Evolutionary conservation across 257 asterid species (phyloP).

Genomic region (Cynanchum wilfordii): DNA sequence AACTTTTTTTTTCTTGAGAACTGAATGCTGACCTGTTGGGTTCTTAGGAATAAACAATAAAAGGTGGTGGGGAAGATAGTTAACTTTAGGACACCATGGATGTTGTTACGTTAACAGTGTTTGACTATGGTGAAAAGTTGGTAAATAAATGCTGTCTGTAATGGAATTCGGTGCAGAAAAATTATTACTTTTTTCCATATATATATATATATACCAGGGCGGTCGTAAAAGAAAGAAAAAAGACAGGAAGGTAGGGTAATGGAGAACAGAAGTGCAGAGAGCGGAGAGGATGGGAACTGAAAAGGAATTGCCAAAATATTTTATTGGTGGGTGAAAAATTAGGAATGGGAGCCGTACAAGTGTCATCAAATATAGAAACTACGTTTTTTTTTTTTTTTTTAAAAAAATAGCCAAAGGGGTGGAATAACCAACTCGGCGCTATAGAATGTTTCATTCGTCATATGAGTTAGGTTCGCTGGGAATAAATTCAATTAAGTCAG

Average conservation of each 20-base stretch:
- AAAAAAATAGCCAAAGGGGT: too few relatives aligned
- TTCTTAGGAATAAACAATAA: neutral
- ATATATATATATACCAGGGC: too few relatives aligned
- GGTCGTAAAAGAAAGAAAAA: too few relatives aligned
- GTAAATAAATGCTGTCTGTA: neutral
- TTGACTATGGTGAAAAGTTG: neutral
- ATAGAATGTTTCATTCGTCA: too few relatives aligned
- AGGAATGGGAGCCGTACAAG: neutral
- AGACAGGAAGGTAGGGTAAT: neutral
- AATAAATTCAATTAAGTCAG: too few relatives aligned
- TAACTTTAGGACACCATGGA: neutral
- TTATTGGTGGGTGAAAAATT: neutral
- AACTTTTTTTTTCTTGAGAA: neutral
- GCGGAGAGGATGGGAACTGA: neutral
- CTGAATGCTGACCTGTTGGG: conserved; percentile 14
- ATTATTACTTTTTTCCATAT: neutral
- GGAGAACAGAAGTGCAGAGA: neutral
- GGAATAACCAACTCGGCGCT: too few relatives aligned
- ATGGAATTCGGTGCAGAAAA: neutral
- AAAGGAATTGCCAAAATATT: neutral
- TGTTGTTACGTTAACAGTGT: neutral
- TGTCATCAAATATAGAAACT: neutral
- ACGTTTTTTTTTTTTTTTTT: too few relatives aligned
- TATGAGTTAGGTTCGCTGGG: too few relatives aligned
- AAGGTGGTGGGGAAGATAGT: neutral